phyloP scores from a whole-genome alignment of 73 alveolate species.

The Tetrahymena thermophila region DNA sequence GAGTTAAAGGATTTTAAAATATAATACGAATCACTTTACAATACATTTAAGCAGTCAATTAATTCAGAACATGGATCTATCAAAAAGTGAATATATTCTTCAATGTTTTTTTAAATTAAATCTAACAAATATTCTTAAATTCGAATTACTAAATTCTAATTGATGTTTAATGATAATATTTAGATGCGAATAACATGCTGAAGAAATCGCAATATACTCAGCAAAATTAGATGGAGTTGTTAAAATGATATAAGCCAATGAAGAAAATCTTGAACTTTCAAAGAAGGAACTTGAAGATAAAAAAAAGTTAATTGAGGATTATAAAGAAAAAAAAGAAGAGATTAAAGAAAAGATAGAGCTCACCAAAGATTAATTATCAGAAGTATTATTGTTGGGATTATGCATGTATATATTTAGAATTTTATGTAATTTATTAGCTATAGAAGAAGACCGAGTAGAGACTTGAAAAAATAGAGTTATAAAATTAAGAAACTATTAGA shows the following conservation, averaged over 20 bases:
- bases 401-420: not conserved
- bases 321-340: slow-evolving; percentile 4
- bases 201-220: not conserved
- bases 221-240: not conserved
- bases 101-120: not conserved
- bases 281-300: slow-evolving; percentile 13
- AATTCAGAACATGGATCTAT: slow-evolving; percentile 23
- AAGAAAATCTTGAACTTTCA: not conserved
- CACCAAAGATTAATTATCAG: not conserved
- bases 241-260: not conserved
- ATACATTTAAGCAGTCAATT: slow-evolving; percentile 25
- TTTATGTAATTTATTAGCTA: not conserved
- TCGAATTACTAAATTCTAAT: not conserved
- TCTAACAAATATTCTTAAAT: not conserved
- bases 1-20: slow-evolving; percentile 36
- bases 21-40: slow-evolving; percentile 38
- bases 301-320: slow-evolving; percentile 6
- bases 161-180: not conserved
- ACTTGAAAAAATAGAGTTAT: slow-evolving; percentile 26
- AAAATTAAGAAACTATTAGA: slow-evolving; percentile 13
- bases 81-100: slow-evolving; percentile 10
- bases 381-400: not conserved
- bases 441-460: slow-evolving; percentile 23
- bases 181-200: not conserved
- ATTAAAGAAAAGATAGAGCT: not conserved